Conservation (phyloP, 2,329 filamentous ascomycete genomes). For the Dothiorella sarmentorum region DNA sequence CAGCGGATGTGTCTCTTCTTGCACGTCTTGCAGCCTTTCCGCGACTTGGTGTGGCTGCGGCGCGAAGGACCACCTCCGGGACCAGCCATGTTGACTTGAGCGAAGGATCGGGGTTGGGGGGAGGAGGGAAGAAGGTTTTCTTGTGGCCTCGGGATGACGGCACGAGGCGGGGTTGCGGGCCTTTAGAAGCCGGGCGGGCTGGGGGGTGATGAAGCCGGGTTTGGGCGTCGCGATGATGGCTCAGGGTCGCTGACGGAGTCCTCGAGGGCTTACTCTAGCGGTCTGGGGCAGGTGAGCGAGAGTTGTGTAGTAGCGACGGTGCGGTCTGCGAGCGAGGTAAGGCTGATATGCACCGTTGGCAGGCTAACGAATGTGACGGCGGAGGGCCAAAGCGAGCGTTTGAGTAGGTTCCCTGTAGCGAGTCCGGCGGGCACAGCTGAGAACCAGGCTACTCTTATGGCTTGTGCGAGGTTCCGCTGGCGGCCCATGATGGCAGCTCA, state of each 20-base stretch:
- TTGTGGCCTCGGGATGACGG: constrained; percentile 2
- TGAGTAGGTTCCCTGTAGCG: constrained; percentile 26
- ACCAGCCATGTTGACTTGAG: constrained; percentile 68
- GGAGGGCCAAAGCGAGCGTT: constrained; percentile 30
- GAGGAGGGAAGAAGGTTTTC: constrained; percentile 6
- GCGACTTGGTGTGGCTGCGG: constrained; percentile 94
- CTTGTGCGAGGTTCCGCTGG: constrained; percentile 19
- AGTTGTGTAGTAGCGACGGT: neutral
- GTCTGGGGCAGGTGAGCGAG: constrained; percentile 6
- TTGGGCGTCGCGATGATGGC: neutral
- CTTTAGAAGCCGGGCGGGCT: neutral
- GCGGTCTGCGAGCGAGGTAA: constrained; percentile 14
- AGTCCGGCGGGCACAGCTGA: constrained; percentile 29
- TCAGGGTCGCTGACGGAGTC: too few species aligned
- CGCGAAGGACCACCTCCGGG: constrained; percentile 89
- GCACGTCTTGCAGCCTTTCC: constrained; percentile 97
- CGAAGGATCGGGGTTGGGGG: neutral
- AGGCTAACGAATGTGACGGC: constrained; percentile 30
- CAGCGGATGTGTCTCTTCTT: constrained; percentile 96
- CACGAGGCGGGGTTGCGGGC: constrained; percentile 11
- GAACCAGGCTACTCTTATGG: constrained; percentile 30
- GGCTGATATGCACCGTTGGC: constrained; percentile 17
- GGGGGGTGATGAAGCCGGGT: constrained; percentile 7
- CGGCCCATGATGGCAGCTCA: constrained; percentile 12
- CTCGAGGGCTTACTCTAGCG: constrained; percentile 10